Base-by-base conservation (phyloP, 1,284 basidiomycete species). In the Gymnopus androsaceus region DNA sequence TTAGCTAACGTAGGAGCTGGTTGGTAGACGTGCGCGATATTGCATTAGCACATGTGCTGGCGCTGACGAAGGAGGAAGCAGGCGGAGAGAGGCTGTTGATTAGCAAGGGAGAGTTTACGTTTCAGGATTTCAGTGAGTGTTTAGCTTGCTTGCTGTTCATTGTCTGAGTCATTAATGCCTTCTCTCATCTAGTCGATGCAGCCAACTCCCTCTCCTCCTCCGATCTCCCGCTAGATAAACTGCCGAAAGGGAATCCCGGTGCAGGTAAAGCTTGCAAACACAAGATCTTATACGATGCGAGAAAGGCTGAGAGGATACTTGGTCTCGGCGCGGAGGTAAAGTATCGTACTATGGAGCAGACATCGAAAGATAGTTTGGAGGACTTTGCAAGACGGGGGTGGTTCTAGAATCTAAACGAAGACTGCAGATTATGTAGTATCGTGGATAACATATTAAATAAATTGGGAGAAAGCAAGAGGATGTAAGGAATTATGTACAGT, bases 11-110 rank as follows among this genome's bases (percentile, higher is more conserved):
- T 49, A 25, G 59, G 59, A 8, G 69, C 52, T 12, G 55, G 44
- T 17, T 84, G 75, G 73, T 84, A 46, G 84, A 88, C 61, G 84
- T 87, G 2, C 75, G 83, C 28, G 81, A 85, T 61, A 72, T 87
- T 30, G 82, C 81, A 3, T 68, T 73, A 7, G 78, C 77, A 2
- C 84, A 85, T 62, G 72, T 82, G 21, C 69, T 70, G 9, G 77
- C 82, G 3, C 68, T 85, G 2, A 71, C 75, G 30, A 72, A 71
- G 21, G 67, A 71, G 4, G 73, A 72, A 23, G 84, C 83, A 0
- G 77, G 75, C 4, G 79, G 78, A 0, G 66, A 86, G 63, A 72
- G 85, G 8, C 81, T 81, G 63, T 72, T 81, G 61, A 64, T 72
- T 21, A 60, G 66, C 23, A 67, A 44, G 57, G 59, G 64, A 6